Evolutionary conservation across 2,329 filamentous ascomycete species (phyloP), one percentile per base, ranked within the genome.

Genomic region (Colletotrichum sp.): DNA sequence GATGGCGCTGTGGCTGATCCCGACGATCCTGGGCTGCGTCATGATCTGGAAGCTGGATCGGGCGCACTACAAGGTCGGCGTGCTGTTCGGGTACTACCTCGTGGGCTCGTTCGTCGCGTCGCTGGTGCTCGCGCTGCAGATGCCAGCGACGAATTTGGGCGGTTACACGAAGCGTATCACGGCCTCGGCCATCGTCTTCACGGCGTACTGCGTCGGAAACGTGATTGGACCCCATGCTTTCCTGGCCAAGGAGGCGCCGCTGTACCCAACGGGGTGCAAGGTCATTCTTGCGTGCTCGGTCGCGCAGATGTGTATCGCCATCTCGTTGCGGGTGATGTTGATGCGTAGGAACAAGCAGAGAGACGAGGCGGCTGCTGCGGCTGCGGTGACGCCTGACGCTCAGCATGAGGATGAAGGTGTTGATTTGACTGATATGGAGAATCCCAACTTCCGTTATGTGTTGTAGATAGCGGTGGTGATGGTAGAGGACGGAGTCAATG

Each of bases 41-140:
- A 80, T 91, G 4, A 84, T 91, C 60, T 91, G 89, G 89, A 84
- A 89, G 77, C 79, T 91, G 34, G 80, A 72, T 78, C 84, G 68
- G 76, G 81, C 66, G 67, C 79, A 78, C 15, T 84, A 88, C 77
- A 83, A 87, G 75, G 83, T 86, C 32, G 89, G 89, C 2, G 83
- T 89, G 0, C 81, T 91, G 0, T 84, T 89, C 28, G 88, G 87
- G 1, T 90, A 90, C 78, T 91, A 91, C 77, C 87, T 91, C 32
- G 77, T 84, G 9, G 84, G 88, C 0, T 81, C 85, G 1, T 91
- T 86, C 68, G 90, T 91, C 3, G 84, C 86, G 1, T 88, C 88
- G 2, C 80, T 91, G 9, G 89, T 91, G 0, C 82, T 91, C 1
- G 88, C 89, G 0, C 83, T 91, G 36, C 90, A 89, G 76, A 85